Evolutionary conservation across 176 grass and related monocot genomes (phyloP).

Genomic region (Alloteropsis semialata): DNA sequence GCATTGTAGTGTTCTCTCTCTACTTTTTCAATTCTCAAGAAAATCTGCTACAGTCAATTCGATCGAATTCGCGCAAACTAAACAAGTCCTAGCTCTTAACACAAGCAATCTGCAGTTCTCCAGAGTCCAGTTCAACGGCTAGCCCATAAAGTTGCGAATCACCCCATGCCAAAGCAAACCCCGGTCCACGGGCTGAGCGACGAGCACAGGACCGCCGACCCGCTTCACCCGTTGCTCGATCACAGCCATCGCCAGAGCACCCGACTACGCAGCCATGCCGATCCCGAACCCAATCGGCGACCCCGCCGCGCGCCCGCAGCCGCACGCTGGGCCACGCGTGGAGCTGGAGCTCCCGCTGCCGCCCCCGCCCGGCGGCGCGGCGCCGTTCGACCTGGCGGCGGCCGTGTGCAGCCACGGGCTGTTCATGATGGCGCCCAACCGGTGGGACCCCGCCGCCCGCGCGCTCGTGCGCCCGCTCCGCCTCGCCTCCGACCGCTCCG

Average conservation of each 20-base stretch:
- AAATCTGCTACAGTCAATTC: too few species aligned
- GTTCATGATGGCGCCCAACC: slow-evolving; percentile 95
- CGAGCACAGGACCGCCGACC: too few species aligned
- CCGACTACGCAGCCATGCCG: not conserved
- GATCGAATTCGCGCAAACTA: too few species aligned
- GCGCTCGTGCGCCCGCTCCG: slow-evolving; percentile 68
- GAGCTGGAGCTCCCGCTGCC: slow-evolving; percentile 32
- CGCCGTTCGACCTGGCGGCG: slow-evolving; percentile 65
- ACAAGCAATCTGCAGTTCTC: too few species aligned
- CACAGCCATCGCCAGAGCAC: not conserved
- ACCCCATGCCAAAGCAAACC: too few species aligned
- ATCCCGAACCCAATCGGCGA: not conserved
- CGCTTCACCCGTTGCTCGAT: not conserved
- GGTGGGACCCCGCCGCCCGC: slow-evolving; percentile 57
- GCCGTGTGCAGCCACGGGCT: slow-evolving; percentile 87
- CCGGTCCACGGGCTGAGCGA: too few species aligned
- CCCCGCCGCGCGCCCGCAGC: not conserved
- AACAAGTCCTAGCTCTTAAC: too few species aligned
- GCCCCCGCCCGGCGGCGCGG: slow-evolving; percentile 16
- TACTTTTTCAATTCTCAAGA: too few species aligned
- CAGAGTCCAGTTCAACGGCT: too few species aligned
- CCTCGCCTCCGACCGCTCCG: slow-evolving; percentile 54
- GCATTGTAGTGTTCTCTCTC: too few species aligned
- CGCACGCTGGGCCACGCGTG: not conserved
- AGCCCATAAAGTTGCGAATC: too few species aligned